phyloP scores from a whole-genome alignment of 441 rosid species.

The Mallotus japonicus region DNA sequence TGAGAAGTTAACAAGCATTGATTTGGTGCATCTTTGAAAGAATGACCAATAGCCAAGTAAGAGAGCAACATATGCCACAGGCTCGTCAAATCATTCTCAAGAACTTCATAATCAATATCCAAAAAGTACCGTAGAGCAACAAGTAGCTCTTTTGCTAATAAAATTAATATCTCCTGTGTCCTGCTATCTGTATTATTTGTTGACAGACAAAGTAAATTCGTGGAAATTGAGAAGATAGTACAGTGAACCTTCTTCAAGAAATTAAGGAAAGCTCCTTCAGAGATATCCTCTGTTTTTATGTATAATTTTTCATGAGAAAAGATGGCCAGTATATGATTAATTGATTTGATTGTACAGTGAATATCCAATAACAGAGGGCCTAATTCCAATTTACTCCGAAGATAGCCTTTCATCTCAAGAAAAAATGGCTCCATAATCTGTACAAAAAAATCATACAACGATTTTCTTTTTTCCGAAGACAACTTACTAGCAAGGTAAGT shows the following conservation, averaged over 20 bases:
- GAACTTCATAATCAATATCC: conserved; percentile 80
- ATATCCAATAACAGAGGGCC: conserved; percentile 43
- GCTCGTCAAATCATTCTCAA: conserved; percentile 60
- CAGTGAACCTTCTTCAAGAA: conserved; percentile 65
- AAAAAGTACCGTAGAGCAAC: conserved; percentile 54
- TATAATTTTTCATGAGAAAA: conserved; percentile 55
- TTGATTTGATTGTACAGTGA: conserved; percentile 49
- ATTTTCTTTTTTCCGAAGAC: conserved; percentile 57
- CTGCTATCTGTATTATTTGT: conserved; percentile 29
- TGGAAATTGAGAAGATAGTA: conserved; percentile 50
- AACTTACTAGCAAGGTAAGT: conserved; percentile 43
- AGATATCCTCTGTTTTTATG: conserved; percentile 72
- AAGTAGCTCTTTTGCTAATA: conserved; percentile 36
- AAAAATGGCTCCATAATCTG: conserved; percentile 81
- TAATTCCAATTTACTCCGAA: conserved; percentile 39
- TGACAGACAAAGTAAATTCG: conserved; percentile 37
- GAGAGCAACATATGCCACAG: conserved; percentile 70
- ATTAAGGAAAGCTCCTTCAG: conserved; percentile 74
- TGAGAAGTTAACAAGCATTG: conserved; percentile 41
- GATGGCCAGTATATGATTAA: conserved; percentile 54
- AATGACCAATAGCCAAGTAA: conserved; percentile 47
- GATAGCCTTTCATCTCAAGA: conserved; percentile 49
- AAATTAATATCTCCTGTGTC: conserved; percentile 39
- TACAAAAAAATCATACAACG: conserved; percentile 74
- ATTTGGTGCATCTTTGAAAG: conserved; percentile 36